Percentiles rank a stretch among this genome's conserved stretches.
phyloP scores from a whole-genome alignment of 148 eudicot genomes.

The Camellia lanceoleosa region DNA sequence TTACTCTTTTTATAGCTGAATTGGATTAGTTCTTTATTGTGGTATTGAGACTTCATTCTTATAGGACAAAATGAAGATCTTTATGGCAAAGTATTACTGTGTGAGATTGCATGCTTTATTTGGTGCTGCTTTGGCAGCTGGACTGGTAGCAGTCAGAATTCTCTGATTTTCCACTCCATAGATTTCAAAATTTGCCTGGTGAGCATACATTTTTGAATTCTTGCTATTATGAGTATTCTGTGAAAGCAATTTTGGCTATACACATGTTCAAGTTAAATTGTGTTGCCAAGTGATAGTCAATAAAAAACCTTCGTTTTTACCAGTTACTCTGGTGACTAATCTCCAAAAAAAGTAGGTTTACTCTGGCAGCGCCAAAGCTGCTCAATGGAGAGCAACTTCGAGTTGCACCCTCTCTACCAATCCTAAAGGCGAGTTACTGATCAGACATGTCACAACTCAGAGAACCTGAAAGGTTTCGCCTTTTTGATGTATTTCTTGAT shows the following conservation, averaged over 20 bases:
- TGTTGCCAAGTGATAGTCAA: too few relatives aligned
- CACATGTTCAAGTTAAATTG: neutral
- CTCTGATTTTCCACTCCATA: constrained; percentile 1
- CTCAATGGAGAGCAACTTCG: too few relatives aligned
- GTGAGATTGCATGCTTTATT: constrained; percentile 63
- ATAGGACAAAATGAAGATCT: constrained; percentile 68
- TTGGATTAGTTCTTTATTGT: neutral
- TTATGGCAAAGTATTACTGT: constrained; percentile 74
- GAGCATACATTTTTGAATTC: neutral
- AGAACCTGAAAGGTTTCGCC: neutral
- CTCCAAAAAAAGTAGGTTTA: too few relatives aligned
- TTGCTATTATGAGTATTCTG: neutral
- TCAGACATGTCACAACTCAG: too few relatives aligned
- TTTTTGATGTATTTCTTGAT: neutral
- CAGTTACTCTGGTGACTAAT: neutral
- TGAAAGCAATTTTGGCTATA: too few relatives aligned
- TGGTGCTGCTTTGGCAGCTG: constrained; percentile 57
- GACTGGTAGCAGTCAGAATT: constrained; percentile 61
- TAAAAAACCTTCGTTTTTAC: too few relatives aligned
- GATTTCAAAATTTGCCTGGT: neutral
- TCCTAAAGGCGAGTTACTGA: neutral
- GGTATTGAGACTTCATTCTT: constrained; percentile 6
- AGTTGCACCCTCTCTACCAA: neutral
- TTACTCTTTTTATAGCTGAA: neutral
- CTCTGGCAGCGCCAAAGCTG: too few relatives aligned